phyloP scores from a whole-genome alignment of 2,329 filamentous ascomycete genomes.

The Didymella segeticola region DNA sequence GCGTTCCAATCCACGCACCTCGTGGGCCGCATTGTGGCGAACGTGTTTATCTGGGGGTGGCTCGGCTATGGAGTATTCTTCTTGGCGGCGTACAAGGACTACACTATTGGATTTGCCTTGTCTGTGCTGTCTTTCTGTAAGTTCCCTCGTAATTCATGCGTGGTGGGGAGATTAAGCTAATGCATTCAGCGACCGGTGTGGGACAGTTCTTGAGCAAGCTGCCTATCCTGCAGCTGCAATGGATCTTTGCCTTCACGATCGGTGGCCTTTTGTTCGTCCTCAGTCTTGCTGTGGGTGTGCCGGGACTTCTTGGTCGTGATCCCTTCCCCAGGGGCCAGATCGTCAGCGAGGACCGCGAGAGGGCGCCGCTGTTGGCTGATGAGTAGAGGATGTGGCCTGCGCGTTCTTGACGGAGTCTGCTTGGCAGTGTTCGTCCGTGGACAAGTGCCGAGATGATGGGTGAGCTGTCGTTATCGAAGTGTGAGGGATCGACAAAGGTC shows the following conservation, averaged over 20 bases:
- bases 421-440: too few species aligned
- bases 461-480: too few species aligned
- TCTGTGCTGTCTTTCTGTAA: constrained; percentile 74
- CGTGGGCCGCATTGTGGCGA: constrained; percentile 79
- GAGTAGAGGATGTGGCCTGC: too few species aligned
- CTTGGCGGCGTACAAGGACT: constrained; percentile 74
- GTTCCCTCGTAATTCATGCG: constrained; percentile 38
- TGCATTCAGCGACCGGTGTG: constrained; percentile 68
- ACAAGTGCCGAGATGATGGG: too few species aligned
- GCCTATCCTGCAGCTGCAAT: constrained; percentile 80
- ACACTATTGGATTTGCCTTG: constrained; percentile 79
- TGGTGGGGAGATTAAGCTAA: not conserved
- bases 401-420: too few species aligned
- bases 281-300: constrained; percentile 70
- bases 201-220: constrained; percentile 76
- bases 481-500: too few species aligned
- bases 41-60: constrained; percentile 87
- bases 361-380: constrained; percentile 59
- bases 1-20: constrained; percentile 72
- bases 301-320: constrained; percentile 66
- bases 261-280: constrained; percentile 76
- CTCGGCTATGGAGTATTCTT: constrained; percentile 79
- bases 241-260: constrained; percentile 90
- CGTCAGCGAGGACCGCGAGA: constrained; percentile 59
- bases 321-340: constrained; percentile 56